Percentiles rank a stretch among this genome's conserved stretches.
Evolutionary conservation across 2,329 filamentous ascomycete genomes (phyloP).

Genomic region (Hypoxylon sp.): DNA sequence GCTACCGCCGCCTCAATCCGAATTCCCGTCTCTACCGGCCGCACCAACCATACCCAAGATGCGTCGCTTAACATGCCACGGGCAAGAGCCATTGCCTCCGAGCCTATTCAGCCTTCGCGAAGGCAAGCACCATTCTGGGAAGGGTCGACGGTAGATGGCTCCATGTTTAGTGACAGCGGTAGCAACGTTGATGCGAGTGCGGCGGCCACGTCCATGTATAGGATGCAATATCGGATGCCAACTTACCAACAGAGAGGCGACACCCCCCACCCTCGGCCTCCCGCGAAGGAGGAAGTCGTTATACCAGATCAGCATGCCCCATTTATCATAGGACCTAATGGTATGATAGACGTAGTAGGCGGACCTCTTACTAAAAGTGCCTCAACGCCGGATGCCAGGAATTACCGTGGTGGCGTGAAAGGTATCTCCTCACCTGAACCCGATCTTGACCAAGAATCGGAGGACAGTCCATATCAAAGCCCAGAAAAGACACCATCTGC

Average conservation of each 20-base stretch:
- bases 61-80: conserved; percentile 46
- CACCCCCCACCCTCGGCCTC: conserved; percentile 47
- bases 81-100: conserved; percentile 46
- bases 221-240: conserved; percentile 43
- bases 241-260: conserved; percentile 49
- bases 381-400: conserved; percentile 54
- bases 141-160: conserved; percentile 55
- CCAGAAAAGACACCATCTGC: conserved; percentile 52
- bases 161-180: conserved; percentile 54
- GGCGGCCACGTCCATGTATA: conserved; percentile 45
- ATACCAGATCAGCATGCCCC: conserved; percentile 44
- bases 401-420: conserved; percentile 45
- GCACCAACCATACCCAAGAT: conserved; percentile 48
- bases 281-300: conserved; percentile 43
- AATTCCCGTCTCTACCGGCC: conserved; percentile 44
- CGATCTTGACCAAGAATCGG: conserved; percentile 48
- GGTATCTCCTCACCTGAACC: conserved; percentile 41
- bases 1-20: conserved; percentile 45
- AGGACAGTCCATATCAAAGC: conserved; percentile 51
- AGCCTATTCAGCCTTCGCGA: conserved; percentile 46
- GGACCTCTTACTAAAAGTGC: conserved; percentile 51
- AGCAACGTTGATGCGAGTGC: conserved; percentile 53
- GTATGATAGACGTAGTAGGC: conserved; percentile 50
- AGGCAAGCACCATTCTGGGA: conserved; percentile 54
- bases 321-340: conserved; percentile 52